These are phyloP conservation scores for Cucumis hystrix DNA, from an alignment of 306 rosid genomes.

Conservation along the genomic window DNA sequence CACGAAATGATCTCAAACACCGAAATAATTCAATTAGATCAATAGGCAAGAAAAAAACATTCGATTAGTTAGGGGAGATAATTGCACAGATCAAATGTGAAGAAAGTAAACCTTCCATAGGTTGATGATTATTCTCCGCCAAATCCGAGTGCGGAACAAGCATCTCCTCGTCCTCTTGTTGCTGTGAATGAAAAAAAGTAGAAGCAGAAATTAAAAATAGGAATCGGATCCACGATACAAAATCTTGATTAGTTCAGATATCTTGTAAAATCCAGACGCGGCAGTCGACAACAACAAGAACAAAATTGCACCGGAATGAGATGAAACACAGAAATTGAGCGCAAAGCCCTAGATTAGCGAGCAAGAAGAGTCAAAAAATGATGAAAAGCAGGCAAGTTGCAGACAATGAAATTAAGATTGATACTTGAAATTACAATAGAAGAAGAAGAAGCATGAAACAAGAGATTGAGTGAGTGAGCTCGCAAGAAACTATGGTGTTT, in stretches of 20 bases:
- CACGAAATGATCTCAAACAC: not conserved
- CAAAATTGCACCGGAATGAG: slow-evolving; percentile 17
- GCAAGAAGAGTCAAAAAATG: slow-evolving; percentile 6
- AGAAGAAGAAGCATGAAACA: not conserved
- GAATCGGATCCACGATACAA: slow-evolving; percentile 29
- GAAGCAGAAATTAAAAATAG: slow-evolving; percentile 13
- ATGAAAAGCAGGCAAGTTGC: slow-evolving; percentile 1
- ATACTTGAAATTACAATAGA: not conserved
- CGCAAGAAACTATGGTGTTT: slow-evolving; percentile 9
- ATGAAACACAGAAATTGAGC: slow-evolving; percentile 17
- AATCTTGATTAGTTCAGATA: slow-evolving; percentile 14
- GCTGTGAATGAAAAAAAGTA: slow-evolving; percentile 26
- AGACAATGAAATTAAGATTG: not conserved
- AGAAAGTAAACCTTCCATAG: slow-evolving; percentile 54
- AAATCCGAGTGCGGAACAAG: slow-evolving; percentile 73
- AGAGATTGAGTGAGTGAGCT: slow-evolving; percentile 6
- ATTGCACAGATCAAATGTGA: slow-evolving; percentile 23
- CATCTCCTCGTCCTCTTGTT: slow-evolving; percentile 92
- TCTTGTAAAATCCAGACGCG: slow-evolving; percentile 27
- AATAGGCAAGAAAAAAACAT: not conserved
- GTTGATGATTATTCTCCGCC: slow-evolving; percentile 67
- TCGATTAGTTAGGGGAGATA: not conserved
- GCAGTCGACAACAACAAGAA: slow-evolving; percentile 6
- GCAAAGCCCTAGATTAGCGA: slow-evolving; percentile 33
- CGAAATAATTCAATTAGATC: slow-evolving; percentile 5